Conservation (phyloP, 2,329 filamentous ascomycete species). For the Ramularia endophylla region DNA sequence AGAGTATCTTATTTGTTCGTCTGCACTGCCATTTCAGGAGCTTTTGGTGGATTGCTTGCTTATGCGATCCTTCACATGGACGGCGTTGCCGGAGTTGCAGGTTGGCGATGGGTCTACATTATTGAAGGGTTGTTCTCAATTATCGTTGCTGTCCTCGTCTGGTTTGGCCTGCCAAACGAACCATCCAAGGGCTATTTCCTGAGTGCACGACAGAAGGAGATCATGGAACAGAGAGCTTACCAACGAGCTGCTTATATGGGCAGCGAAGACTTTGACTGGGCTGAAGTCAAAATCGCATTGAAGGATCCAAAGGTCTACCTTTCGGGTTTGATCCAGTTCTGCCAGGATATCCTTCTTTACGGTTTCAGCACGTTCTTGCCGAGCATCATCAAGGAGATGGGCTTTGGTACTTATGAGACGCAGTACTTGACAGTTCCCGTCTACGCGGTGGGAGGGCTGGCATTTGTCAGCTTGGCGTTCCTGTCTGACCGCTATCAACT, state of each 20-base stretch:
- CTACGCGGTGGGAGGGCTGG: conserved; percentile 5
- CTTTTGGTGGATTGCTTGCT: conserved; percentile 40
- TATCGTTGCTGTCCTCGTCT: conserved; percentile 3
- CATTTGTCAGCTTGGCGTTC: conserved; percentile 8
- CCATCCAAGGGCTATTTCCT: too few species aligned
- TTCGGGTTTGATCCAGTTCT: conserved; percentile 29
- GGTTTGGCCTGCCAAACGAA: conserved; percentile 18
- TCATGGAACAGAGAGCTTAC: conserved; percentile 3
- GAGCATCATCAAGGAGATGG: conserved; percentile 33
- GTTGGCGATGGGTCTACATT: conserved; percentile 19
- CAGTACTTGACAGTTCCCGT: conserved; percentile 9
- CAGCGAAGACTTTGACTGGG: conserved; percentile 26
- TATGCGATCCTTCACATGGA: conserved; percentile 63
- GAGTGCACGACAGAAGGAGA: conserved; percentile 21
- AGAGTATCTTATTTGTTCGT: conserved; percentile 37
- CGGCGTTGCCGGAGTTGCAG: conserved; percentile 47
- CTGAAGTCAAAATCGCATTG: conserved; percentile 25
- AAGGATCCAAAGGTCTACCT: conserved; percentile 29
- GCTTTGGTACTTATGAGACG: conserved; percentile 8
- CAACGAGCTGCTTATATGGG: conserved; percentile 1
- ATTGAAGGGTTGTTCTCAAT: conserved; percentile 14
- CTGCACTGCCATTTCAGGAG: conserved; percentile 34
- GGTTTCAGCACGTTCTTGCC: conserved; percentile 33
- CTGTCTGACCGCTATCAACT: conserved; percentile 7
- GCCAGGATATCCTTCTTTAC: conserved; percentile 28